Evolutionary conservation across 2,329 filamentous ascomycete species (phyloP), one percentile per base, ranked within the genome.

Genomic region (Alternaria sp.): DNA sequence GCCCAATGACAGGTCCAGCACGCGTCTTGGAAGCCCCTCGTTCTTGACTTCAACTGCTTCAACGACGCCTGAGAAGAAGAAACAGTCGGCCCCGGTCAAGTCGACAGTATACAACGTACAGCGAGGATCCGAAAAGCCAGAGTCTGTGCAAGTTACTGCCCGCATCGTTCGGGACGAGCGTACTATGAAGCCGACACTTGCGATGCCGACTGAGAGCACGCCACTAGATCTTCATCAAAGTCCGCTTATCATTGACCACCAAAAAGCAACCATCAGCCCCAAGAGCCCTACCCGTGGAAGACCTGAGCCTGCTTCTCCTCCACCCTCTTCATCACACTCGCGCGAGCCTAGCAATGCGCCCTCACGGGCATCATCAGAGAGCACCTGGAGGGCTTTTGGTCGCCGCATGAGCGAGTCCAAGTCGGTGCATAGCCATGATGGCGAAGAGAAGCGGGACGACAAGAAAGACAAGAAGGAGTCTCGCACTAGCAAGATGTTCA

Each of bases 61-160:
- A 49, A 60, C 75, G 37, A 70, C 68, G 31, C 63, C 73, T 60
- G 71, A 75, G 39, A 65, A 62, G 42, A 72, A 70, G 46, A 51
- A 61, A 48, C 67, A 70, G 58, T 61, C 67, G 14, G 48, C 55
- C 9, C 71, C 45, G 17, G 67, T 61, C 37, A 63, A 73, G 36
- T 60, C 70, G 36, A 72, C 79, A 5, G 72, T 77, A 17, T 81
- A 80, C 70, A 80, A 72, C 44, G 71, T 80, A 21, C 77, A 79
- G 56, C 74, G 74, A 54, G 75, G 75, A 33, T 55, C 66, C 14
- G 75, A 76, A 44, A 80, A 79, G 58, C 85, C 88, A 5, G 91
- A 93, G 70, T 93, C 92, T 0, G 87, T 96, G n/a, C 93, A 93
- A 44, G 93, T 97, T 10, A 95, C 90, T 17, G 91, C 93, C 48